phyloP scores from a whole-genome alignment of 1,284 basidiomycete genomes.

The Peniophora sp. region DNA sequence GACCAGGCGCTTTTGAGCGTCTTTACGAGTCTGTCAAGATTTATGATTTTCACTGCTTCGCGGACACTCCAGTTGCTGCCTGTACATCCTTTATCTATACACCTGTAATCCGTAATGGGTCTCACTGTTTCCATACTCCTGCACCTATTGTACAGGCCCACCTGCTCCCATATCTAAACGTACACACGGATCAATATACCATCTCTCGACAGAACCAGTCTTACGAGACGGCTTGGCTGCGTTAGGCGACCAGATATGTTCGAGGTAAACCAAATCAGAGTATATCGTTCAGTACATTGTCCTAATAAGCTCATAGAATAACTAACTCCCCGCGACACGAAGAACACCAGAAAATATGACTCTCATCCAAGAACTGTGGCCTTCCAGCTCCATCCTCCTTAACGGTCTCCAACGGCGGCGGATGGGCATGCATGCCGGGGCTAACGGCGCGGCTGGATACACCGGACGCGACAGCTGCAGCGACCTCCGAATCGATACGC shows the following conservation, averaged over 20 bases:
- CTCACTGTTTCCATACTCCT: not conserved
- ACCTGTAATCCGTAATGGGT: too few species aligned
- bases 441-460: slow-evolving; percentile 42
- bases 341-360: slow-evolving; percentile 80
- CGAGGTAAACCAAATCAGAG: not conserved
- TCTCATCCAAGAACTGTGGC: slow-evolving; percentile 72
- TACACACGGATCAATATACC: not conserved
- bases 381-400: slow-evolving; percentile 18
- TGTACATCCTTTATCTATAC: too few species aligned
- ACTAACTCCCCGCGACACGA: slow-evolving; percentile 74
- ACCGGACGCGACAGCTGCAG: slow-evolving; percentile 26
- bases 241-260: too few species aligned
- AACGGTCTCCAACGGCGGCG: not conserved
- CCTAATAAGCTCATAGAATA: slow-evolving; percentile 41
- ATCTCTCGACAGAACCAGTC: slow-evolving; percentile 1
- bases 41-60: too few species aligned
- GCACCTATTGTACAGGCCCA: not conserved
- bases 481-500: slow-evolving; percentile 74
- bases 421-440: slow-evolving; percentile 26
- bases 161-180: not conserved
- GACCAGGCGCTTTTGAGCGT: slow-evolving; percentile 30
- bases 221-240: too few species aligned
- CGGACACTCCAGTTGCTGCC: too few species aligned
- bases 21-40: too few species aligned
- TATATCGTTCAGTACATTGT: not conserved